Evolutionary conservation across 108 stramenopile genomes (phyloP), one percentile per base, ranked within the genome.

Genomic region (Epithemia pelagica): DNA sequence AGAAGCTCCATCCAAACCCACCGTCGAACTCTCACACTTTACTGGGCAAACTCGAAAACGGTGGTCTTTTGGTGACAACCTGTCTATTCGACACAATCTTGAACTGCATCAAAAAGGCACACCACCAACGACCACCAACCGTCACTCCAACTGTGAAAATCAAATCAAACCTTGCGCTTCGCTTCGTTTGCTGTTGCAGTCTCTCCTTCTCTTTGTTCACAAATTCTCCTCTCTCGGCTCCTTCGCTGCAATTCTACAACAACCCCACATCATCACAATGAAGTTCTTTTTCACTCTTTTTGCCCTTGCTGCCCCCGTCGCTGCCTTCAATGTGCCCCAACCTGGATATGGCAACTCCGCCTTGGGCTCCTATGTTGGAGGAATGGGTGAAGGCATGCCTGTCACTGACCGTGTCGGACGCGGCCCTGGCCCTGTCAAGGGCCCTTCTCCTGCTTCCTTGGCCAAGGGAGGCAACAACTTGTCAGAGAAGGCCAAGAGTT

Each of bases 211-310:
- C n/a, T n/a, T n/a, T n/a, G n/a, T n/a, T n/a, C n/a, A n/a, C n/a
- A n/a, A n/a, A n/a, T n/a, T n/a, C n/a, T n/a, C n/a, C n/a, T n/a
- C n/a, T n/a, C n/a, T n/a, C n/a, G n/a, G n/a, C n/a, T n/a, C n/a
- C n/a, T n/a, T n/a, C n/a, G n/a, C n/a, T n/a, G n/a, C n/a, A n/a
- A n/a, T 15, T 10, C 37, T 15, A 46, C 5, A 46, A 10, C 37
- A 46, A 46, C 5, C 37, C 37, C 5, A 46, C 5, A 46, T 5
- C 37, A 57, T n/a, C 7, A 57, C n/a, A 3, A 57, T 57, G 56
- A 57, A 57, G 56, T n/a, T 57, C 56, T 57, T 26, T 21, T 23
- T 23, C n/a, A 26, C 56, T 27, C 56, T 57, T 27, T 57, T 57
- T 3, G 21, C 56, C 26, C n/a, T 57, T 7, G 21, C 56, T 57